Evolutionary conservation across 1,284 basidiomycete genomes (phyloP), one percentile per base, ranked within the genome.

Genomic region (Sanghuangporus weigelae): DNA sequence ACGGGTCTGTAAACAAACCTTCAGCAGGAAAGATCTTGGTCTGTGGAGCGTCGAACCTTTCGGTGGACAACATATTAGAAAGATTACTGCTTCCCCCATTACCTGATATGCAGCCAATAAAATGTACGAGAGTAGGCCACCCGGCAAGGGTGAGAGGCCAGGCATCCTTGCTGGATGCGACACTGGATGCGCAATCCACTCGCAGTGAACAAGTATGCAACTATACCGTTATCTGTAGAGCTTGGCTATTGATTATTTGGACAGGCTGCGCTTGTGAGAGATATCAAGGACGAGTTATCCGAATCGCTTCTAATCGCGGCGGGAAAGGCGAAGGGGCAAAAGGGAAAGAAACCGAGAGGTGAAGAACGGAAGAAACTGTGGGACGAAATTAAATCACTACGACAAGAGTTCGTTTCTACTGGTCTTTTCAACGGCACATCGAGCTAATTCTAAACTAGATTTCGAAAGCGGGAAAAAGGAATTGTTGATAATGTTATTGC

Each of bases 51-150:
- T 95, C 92, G 3, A 97, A 97, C 69, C 79, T 97, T 59, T 90
- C 95, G 1, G 93, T 96, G 1, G 94, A 96, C 73, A 96, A 96
- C 72, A 88, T 96, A 42, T 79, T 96, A 3, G 89, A 95, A 69
- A 81, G 94, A n/a, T 78, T 96, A 3, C 79, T 92, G 12, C 80
- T 80, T 16, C 76, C 90, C 6, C 85, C 86, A 14, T 66, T 73
- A 0, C 68, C 73, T 1, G 76, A 74, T 1, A 26, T 57, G 35
- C 67, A 73, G n/a, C 77, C 73, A 64, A 69, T 90, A 8, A 86
- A 80, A 69, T 78, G 94, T 7, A 93, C 94, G 1, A 84, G 95
- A 12, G 81, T 97, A 8, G 95, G 95, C 0, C 95, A 99, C 73
- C 96, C 96, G 0, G 96, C 97, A 0, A 84, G 96, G 12, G 90